These are phyloP conservation scores for Mariannaea elegans DNA, from an alignment of 2,329 filamentous ascomycete genomes.

Conservation along the genomic window DNA sequence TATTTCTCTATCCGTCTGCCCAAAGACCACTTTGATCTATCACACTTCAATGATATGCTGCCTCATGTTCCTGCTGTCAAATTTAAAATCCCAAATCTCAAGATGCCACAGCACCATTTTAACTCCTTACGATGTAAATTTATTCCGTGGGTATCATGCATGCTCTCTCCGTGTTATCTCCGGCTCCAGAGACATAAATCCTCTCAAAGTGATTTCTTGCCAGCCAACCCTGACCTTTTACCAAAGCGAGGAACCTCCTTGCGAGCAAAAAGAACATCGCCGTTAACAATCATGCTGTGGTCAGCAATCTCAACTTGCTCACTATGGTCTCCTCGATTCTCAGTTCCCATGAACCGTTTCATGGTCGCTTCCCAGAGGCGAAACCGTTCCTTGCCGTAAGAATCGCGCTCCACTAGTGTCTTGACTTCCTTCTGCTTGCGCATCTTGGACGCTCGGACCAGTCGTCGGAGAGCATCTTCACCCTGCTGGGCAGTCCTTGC, in stretches of 20 bases:
- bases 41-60: background rate
- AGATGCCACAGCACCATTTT: background rate
- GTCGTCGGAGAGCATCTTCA: constrained; percentile 66
- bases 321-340: constrained; percentile 43
- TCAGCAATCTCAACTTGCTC: constrained; percentile 64
- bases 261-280: constrained; percentile 61
- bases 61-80: background rate
- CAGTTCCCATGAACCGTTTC: constrained; percentile 59
- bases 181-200: background rate
- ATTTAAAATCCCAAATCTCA: constrained; percentile 1
- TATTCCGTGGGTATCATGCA: constrained; percentile 14
- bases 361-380: constrained; percentile 69
- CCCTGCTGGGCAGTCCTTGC: constrained; percentile 68
- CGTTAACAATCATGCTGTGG: constrained; percentile 72
- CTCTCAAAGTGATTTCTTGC: constrained; percentile 33
- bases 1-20: too few species aligned
- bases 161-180: background rate
- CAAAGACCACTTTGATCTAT: background rate
- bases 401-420: constrained; percentile 61
- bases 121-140: background rate
- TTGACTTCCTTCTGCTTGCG: constrained; percentile 72
- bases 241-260: constrained; percentile 61
- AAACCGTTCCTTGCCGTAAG: constrained; percentile 63
- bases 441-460: constrained; percentile 70
- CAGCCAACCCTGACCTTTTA: constrained; percentile 48